A percentile compares a stretch with the other conserved stretches of the same genome.
Conservation (phyloP, 2,329 filamentous ascomycete species). For the Atkinsonella hypoxylon region DNA sequence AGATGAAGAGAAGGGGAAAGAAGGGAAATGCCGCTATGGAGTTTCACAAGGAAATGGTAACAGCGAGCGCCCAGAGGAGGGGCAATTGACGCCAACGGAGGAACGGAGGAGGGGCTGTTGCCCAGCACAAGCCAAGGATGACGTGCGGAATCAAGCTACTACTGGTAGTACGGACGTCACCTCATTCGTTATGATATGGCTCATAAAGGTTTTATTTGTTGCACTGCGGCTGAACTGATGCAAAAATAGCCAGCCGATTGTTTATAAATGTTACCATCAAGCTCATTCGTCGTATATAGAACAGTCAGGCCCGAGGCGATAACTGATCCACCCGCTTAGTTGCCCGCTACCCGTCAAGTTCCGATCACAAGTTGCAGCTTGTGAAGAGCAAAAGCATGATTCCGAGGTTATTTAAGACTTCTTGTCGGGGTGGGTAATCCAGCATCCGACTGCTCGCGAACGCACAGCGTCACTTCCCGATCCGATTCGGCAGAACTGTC, state of each 20-base stretch:
- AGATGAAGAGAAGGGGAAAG: background rate
- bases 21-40: background rate
- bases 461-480: background rate
- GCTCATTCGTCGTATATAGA: background rate
- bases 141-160: background rate
- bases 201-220: background rate
- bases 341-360: background rate
- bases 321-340: background rate
- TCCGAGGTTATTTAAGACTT: background rate
- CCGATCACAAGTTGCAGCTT: background rate
- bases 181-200: background rate
- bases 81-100: background rate
- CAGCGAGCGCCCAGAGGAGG: background rate
- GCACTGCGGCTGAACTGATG: background rate
- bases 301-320: background rate
- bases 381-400: background rate
- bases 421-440: background rate
- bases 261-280: background rate
- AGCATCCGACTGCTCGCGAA: background rate
- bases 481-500: background rate
- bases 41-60: slow-evolving; percentile 1
- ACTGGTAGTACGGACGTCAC: background rate
- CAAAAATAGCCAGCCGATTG: background rate
- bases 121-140: background rate
- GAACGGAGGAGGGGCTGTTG: background rate